Evolutionary conservation across 331 rosid genomes (phyloP).

Genomic region (Ulmus americana): DNA sequence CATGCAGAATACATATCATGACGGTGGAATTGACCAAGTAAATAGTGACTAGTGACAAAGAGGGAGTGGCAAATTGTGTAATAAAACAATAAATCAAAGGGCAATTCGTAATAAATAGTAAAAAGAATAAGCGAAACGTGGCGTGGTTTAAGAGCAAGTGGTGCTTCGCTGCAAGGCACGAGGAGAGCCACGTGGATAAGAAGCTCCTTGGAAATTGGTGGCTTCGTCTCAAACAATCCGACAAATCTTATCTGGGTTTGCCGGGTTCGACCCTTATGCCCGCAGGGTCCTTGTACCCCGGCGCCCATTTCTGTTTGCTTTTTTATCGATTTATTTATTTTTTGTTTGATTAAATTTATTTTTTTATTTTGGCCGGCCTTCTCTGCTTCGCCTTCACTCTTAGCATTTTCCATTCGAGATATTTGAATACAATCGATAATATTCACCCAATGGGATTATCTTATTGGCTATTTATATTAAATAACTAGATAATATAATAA

Average conservation of each 20-base stretch:
- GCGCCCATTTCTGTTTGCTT: background rate
- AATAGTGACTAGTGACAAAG: background rate
- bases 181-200: slow-evolving; percentile 35
- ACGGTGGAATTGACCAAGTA: too few species aligned
- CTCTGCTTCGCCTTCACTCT: background rate
- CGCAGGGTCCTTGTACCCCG: slow-evolving; percentile 22
- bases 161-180: slow-evolving; percentile 35
- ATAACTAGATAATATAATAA: too few species aligned
- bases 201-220: slow-evolving; percentile 10
- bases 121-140: slow-evolving; percentile 27
- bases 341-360: background rate
- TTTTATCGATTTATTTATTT: background rate
- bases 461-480: too few species aligned
- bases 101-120: background rate
- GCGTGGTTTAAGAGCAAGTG: slow-evolving; percentile 15
- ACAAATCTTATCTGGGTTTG: slow-evolving; percentile 27
- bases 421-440: too few species aligned
- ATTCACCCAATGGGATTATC: too few species aligned
- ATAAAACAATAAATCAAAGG: background rate
- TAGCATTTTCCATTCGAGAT: background rate
- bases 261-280: slow-evolving; percentile 14
- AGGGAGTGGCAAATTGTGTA: background rate
- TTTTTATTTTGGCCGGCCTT: background rate
- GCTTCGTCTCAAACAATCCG: slow-evolving; percentile 11
- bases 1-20: background rate